Evolutionary conservation across 768 basidiomycete species (phyloP), one percentile per base, ranked within the genome.

Genomic region (Plicaturopsis crispa): DNA sequence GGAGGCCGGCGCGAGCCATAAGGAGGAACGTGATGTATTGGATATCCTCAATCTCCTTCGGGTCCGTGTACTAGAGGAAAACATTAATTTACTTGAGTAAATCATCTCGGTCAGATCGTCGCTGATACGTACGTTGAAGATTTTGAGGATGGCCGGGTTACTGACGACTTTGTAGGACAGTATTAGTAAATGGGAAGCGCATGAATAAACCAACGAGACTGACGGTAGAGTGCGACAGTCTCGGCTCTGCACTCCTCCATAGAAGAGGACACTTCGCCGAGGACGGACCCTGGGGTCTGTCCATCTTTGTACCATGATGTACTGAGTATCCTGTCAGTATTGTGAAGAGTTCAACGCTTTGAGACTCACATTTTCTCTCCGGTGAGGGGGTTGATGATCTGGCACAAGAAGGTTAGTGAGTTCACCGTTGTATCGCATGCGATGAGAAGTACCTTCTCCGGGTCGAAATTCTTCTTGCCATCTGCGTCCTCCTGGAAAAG

Each of bases 171-270:
- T 3, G 26, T 4, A 12, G 4, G 20, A 37, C 10, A 5, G 6
- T 16, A 18, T 19, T 5, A 18, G 14, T 5, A 12, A 10, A 26
- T 38, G 32, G 24, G 36, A 31, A 33, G 38, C 17, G 42, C 5
- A 41, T 22, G n/a, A 31, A 24, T 10, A 35, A 23, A 28, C 24
- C 24, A 12, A 35, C 6, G 35, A 5, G 12, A 62, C 76, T 63
- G 51, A 84, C 87, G 70, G 61, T 77, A 91, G 30, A 92, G 64
- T 0, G 84, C 84, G 16, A 89, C 89, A 2, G 85, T 73, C 61
- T 93, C 90, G 6, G 89, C 89, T n/a, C 90, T 78, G 48, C 89
- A 91, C 62, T 92, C 89, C 59, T 92, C 90, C 75, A 91, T 77
- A 1, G 89, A 91, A 0, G 88, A 90, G 3, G 86, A 89, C 6